Evolutionary conservation across 345 rosid genomes (phyloP).

Genomic region (Gynandropsis gynandra): DNA sequence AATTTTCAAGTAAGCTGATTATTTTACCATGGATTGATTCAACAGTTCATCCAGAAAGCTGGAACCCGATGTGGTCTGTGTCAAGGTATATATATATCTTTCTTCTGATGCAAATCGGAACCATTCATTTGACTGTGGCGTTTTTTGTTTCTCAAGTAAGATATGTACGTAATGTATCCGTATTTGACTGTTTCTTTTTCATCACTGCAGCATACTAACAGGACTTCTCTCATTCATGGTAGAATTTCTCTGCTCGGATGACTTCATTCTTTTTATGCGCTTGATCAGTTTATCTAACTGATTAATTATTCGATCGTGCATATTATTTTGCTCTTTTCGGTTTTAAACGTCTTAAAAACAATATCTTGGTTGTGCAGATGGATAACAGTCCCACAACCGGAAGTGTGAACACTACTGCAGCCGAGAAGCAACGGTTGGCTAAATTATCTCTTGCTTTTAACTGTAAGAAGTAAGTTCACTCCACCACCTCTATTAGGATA

Average conservation of each 20-base stretch:
- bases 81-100: conserved; percentile 53
- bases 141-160: neutral
- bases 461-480: conserved; percentile 76
- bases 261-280: neutral
- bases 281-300: too few species aligned
- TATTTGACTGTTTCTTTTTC: neutral
- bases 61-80: conserved; percentile 99
- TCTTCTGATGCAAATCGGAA: neutral
- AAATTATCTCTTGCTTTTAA: conserved; percentile 88
- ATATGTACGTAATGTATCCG: neutral
- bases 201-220: conserved; percentile 82
- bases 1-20: conserved; percentile 2
- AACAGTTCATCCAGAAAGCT: conserved; percentile 99
- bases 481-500: neutral
- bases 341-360: too few species aligned
- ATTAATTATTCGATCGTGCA: too few species aligned
- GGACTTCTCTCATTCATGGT: conserved; percentile 99
- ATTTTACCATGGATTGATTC: conserved; percentile 21
- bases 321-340: too few species aligned
- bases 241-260: conserved; percentile 1
- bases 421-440: conserved; percentile 84
- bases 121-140: neutral
- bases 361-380: conserved; percentile 44
- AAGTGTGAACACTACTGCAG: conserved; percentile 69
- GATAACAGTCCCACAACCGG: conserved; percentile 97